These are phyloP conservation scores for Kwoniella mangroviensis DNA, from an alignment of 768 basidiomycete species.

Conservation along the genomic window DNA sequence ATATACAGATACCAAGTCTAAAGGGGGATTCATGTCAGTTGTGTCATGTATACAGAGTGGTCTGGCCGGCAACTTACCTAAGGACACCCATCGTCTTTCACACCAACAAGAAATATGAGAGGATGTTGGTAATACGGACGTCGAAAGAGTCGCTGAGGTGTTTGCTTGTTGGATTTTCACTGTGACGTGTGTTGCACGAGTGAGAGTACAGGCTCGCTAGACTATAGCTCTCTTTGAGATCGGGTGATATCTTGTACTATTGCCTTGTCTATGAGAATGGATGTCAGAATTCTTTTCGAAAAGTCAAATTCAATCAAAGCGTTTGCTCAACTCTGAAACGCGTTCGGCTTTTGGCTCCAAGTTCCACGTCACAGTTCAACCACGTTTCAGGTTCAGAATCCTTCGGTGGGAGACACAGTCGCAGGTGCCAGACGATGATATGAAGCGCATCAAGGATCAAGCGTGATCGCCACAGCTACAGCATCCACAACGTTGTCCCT, in stretches of 20 bases:
- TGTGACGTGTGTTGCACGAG: too few relatives aligned
- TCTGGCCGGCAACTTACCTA: background rate
- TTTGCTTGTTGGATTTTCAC: too few relatives aligned
- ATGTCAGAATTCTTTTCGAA: background rate
- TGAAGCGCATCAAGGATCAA: background rate
- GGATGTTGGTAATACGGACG: too few relatives aligned
- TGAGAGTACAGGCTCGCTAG: too few relatives aligned
- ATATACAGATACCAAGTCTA: constrained; percentile 71
- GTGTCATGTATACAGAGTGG: background rate
- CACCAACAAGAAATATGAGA: background rate
- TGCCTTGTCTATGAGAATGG: too few relatives aligned
- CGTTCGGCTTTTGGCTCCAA: background rate
- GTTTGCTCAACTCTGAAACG: background rate
- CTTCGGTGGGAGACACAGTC: too few relatives aligned
- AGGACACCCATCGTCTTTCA: constrained; percentile 6
- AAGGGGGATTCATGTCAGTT: background rate
- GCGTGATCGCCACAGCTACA: too few relatives aligned
- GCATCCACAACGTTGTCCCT: too few relatives aligned
- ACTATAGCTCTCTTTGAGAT: too few relatives aligned
- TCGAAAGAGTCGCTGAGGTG: too few relatives aligned
- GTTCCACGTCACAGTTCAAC: background rate
- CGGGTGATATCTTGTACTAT: too few relatives aligned
- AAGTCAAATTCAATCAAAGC: background rate
- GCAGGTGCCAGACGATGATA: background rate
- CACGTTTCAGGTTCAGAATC: background rate